These are phyloP conservation scores for Pleoardoris graminearum DNA, from an alignment of 2,329 filamentous ascomycete species.

Conservation along the genomic window DNA sequence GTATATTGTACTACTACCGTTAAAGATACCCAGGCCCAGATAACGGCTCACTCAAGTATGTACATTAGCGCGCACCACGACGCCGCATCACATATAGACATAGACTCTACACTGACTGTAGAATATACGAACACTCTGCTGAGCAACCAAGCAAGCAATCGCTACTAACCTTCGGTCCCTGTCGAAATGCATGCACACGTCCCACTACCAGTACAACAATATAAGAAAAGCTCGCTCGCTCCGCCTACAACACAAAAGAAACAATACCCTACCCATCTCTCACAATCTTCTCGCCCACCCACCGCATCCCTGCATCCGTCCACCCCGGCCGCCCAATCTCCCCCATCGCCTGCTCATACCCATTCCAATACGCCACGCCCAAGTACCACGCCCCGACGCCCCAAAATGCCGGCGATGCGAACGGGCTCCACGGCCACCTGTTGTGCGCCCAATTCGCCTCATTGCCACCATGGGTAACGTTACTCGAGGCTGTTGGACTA, in stretches of 20 bases:
- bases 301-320: background rate
- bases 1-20: conserved; percentile 9
- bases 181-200: background rate
- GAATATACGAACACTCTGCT: too few species aligned
- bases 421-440: background rate
- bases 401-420: background rate
- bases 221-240: background rate
- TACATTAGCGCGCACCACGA: conserved; percentile 1
- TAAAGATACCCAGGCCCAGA: conserved; percentile 26
- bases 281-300: background rate
- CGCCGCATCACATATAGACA: conserved; percentile 10
- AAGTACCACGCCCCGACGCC: background rate
- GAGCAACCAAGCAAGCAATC: background rate
- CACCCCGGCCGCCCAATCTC: background rate
- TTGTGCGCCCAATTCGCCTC: background rate
- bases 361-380: conserved; percentile 1
- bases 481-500: background rate
- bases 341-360: conserved; percentile 2
- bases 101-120: background rate
- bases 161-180: background rate
- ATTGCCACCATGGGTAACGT: background rate
- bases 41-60: conserved; percentile 7
- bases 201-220: too few species aligned
- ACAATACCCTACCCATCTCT: background rate
- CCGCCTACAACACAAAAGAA: too few species aligned